phyloP scores from a whole-genome alignment of 192 early-diverging fungal species.

The Phycomyces blakesleeanus region DNA sequence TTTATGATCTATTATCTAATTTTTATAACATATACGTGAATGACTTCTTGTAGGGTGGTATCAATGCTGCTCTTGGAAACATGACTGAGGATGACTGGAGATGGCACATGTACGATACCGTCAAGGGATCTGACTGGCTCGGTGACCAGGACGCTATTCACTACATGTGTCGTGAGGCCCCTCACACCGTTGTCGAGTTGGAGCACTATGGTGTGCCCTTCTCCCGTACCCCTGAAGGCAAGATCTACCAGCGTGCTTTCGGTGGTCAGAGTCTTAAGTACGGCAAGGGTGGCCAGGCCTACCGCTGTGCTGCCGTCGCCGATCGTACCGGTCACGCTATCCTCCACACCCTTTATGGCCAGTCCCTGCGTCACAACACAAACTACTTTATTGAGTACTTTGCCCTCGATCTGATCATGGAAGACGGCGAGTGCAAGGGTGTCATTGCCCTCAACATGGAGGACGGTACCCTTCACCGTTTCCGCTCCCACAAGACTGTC shows the following conservation, averaged over 20 bases:
- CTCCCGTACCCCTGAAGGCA: slow-evolving; percentile 94
- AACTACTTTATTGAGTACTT: slow-evolving; percentile 99
- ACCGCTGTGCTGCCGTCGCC: slow-evolving; percentile 96
- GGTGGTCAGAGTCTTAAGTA: slow-evolving; percentile 95
- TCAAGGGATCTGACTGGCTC: slow-evolving; percentile 98
- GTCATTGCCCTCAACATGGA: slow-evolving; percentile 96
- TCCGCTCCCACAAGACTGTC: slow-evolving; percentile 95
- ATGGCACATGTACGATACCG: slow-evolving; percentile 99
- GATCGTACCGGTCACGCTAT: slow-evolving; percentile 98
- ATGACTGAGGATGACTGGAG: slow-evolving; percentile 99
- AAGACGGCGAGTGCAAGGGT: slow-evolving; percentile 95
- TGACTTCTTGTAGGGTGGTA: slow-evolving; percentile 80
- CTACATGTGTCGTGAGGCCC: slow-evolving; percentile 99
- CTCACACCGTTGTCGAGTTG: slow-evolving; percentile 91
- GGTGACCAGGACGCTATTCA: slow-evolving; percentile 99
- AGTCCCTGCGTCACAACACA: slow-evolving; percentile 92
- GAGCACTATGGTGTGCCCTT: slow-evolving; percentile 99
- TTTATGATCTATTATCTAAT: too few species aligned
- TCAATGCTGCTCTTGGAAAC: slow-evolving; percentile 99
- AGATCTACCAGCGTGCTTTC: slow-evolving; percentile 99
- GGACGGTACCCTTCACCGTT: slow-evolving; percentile 97
- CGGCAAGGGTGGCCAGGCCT: slow-evolving; percentile 97
- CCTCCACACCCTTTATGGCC: slow-evolving; percentile 96
- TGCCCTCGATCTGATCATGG: slow-evolving; percentile 98
- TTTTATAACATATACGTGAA: neutral